Evolutionary conservation across 176 grass and related monocot species (phyloP), one percentile per base, ranked within the genome.

Genomic region (Musa itinerans): DNA sequence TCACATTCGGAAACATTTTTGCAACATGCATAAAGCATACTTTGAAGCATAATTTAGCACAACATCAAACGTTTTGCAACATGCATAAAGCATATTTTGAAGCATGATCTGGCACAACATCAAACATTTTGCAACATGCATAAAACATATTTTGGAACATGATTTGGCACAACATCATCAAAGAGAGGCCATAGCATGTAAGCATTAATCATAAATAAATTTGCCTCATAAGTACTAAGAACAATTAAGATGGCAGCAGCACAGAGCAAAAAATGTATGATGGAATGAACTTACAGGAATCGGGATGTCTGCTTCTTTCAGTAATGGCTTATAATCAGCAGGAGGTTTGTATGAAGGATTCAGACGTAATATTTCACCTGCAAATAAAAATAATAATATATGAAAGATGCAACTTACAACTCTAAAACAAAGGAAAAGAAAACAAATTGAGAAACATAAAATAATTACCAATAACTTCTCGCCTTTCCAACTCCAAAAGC

Each of bases 311-410:
- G 95, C 70, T 68, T 98, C 88, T 81, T 89, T 98, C 56, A 98
- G 78, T 76, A 94, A 78, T 79, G 88, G 95, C 65, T 81, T 98
- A 84, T 94, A 98, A 74, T 91, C 81, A 20, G 85, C 78, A 56
- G 95, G 95, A 74, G 81, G 80, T 69, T 98, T 93, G 85, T 91
- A 93, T 76, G 80, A 83, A 23, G 90, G 82, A 89, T 93, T 93
- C 52, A 91, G 68, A 77, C 77, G 68, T 50, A 98, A 71, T 74
- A 98, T 89, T 86, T 94, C 90, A 65, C 90, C 88, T 98, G 81
- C 55, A 91, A 73, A 64, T 70, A 21, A 21, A 80, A 16, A 6
- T 1, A 17, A 6, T 26, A 9, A 63, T 63, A 56, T 69, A 75
- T 21, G 29, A 74, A 61, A 76, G 19, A 51, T 21, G 9, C 16